phyloP scores from a whole-genome alignment of 306 rosid genomes.

The Begonia loranthoides region DNA sequence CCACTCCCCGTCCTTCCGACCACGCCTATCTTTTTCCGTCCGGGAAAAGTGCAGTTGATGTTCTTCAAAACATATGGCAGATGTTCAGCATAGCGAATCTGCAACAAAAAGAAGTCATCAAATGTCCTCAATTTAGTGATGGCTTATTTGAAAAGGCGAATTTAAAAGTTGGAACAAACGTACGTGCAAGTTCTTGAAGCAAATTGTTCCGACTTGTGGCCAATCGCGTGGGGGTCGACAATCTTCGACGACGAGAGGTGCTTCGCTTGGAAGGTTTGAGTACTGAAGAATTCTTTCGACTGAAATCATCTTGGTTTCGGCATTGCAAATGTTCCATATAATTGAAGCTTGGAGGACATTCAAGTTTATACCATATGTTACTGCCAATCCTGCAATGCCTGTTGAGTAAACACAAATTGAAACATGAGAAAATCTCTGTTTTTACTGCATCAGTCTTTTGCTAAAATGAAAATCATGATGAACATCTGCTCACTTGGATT shows the following conservation, averaged over 20 bases:
- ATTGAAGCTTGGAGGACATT: conserved; percentile 78
- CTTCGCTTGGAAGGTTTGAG: conserved; percentile 60
- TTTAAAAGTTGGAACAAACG: not conserved
- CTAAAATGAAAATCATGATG: no score
- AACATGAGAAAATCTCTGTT: not conserved
- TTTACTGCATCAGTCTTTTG: no score
- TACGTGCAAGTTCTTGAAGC: conserved; percentile 65
- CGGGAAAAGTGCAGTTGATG: conserved; percentile 81
- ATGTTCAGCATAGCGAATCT: conserved; percentile 93
- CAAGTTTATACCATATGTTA: conserved; percentile 86
- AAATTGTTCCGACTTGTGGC: conserved; percentile 79
- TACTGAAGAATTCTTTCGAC: conserved; percentile 90
- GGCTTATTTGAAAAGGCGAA: no score
- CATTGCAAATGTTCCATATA: conserved; percentile 93
- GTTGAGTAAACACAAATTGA: conserved; percentile 5
- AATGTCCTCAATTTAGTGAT: not conserved
- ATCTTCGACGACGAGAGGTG: conserved; percentile 66
- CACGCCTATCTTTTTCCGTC: conserved; percentile 75
- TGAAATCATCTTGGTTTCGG: conserved; percentile 92
- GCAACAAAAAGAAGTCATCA: conserved; percentile 6
- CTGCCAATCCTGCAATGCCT: conserved; percentile 97
- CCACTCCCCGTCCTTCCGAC: conserved; percentile 98
- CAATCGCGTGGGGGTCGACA: conserved; percentile 63
- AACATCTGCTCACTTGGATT: conserved; percentile 60
- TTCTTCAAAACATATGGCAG: conserved; percentile 70